Percentiles rank a stretch among this genome's conserved stretches.
These are phyloP conservation scores for Tricharina praecox DNA, from an alignment of 495 filamentous ascomycete species.

Conservation along the genomic window DNA sequence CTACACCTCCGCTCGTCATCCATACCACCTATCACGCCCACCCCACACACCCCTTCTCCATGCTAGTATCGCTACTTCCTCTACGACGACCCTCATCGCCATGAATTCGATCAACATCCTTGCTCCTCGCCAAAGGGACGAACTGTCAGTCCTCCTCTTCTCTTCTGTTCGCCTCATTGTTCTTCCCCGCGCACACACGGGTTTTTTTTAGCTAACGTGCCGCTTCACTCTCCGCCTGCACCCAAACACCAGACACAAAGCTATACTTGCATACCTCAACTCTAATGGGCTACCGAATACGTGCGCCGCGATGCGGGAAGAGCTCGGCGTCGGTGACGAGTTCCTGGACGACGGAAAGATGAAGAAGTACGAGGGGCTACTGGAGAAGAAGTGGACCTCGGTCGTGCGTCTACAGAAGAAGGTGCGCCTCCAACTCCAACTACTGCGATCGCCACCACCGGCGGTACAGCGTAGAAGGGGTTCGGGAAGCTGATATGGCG, in stretches of 20 bases:
- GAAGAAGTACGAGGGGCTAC: constrained; percentile 75
- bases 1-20: too few species aligned
- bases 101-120: constrained; percentile 26
- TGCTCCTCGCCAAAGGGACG: constrained; percentile 27
- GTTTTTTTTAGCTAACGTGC: background rate
- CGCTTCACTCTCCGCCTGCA: background rate
- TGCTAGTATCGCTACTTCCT: background rate
- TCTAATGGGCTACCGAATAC: constrained; percentile 52
- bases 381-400: constrained; percentile 96
- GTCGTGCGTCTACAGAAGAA: constrained; percentile 83
- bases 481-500: constrained; percentile 9
- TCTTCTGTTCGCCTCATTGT: background rate
- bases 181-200: background rate
- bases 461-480: background rate
- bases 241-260: constrained; percentile 51
- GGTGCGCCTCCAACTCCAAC: constrained; percentile 32
- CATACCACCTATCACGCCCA: too few species aligned
- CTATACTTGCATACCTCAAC: constrained; percentile 72
- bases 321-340: constrained; percentile 46
- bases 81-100: constrained; percentile 6
- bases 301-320: constrained; percentile 48
- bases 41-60: background rate
- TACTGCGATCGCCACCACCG: background rate
- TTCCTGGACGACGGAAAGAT: constrained; percentile 56
- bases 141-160: constrained; percentile 22